These are phyloP conservation scores for Rhododendron kiyosumense DNA, from an alignment of 148 eudicot genomes.

Conservation along the genomic window DNA sequence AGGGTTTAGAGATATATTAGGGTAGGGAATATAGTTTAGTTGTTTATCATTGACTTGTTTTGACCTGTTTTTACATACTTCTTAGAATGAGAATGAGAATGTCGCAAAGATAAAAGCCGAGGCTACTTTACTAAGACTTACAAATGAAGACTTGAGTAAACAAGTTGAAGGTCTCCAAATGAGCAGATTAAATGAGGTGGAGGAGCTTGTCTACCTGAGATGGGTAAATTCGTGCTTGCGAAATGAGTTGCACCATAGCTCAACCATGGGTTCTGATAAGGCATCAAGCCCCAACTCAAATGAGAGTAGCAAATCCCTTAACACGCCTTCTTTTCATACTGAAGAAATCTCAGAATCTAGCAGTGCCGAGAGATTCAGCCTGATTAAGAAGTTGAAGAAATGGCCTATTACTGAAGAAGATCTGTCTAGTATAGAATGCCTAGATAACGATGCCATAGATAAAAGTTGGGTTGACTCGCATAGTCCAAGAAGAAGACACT, in stretches of 20 bases:
- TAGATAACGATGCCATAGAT: constrained; percentile 9
- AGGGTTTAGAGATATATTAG: neutral
- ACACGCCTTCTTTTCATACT: constrained; percentile 21
- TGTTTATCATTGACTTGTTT: neutral
- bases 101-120: constrained; percentile 61
- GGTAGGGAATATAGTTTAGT: neutral
- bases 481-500: constrained; percentile 50
- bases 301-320: constrained; percentile 24
- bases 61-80: neutral
- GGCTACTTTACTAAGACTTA: constrained; percentile 47
- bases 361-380: constrained; percentile 35
- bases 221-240: constrained; percentile 81
- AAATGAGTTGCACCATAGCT: constrained; percentile 49
- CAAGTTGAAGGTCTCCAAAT: constrained; percentile 84
- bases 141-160: constrained; percentile 66
- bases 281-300: constrained; percentile 21
- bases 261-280: constrained; percentile 26
- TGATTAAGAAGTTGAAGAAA: constrained; percentile 48
- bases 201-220: constrained; percentile 72
- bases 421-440: constrained; percentile 25
- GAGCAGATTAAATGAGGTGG: constrained; percentile 75
- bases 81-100: constrained; percentile 40
- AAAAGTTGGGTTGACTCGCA: constrained; percentile 24
- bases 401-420: constrained; percentile 62
- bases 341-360: constrained; percentile 34